A percentile compares a stretch with the other conserved stretches of the same genome.
Evolutionary conservation across 2,329 filamentous ascomycete genomes (phyloP).

Genomic region (Leptosphaerulina australis): DNA sequence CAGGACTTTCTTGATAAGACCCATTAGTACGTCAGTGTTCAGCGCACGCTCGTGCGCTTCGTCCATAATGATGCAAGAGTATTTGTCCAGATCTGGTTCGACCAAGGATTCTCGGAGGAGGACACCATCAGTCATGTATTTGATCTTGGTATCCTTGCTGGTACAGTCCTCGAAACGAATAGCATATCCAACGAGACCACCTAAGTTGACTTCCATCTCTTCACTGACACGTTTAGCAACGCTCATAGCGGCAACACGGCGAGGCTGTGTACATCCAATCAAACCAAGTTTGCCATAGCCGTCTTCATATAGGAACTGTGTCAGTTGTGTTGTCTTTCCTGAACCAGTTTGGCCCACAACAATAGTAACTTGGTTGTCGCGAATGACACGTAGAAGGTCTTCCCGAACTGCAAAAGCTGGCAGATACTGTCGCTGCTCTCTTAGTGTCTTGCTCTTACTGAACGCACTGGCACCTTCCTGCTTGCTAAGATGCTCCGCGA

Average conservation of each 20-base stretch:
- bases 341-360: slow-evolving; percentile 97
- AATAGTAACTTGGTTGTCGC: slow-evolving; percentile 96
- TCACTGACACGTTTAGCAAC: slow-evolving; percentile 97
- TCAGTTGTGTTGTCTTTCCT: slow-evolving; percentile 96
- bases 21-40: slow-evolving; percentile 97
- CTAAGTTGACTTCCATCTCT: slow-evolving; percentile 94
- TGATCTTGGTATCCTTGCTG: slow-evolving; percentile 92
- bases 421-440: slow-evolving; percentile 89
- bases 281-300: slow-evolving; percentile 86
- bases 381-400: slow-evolving; percentile 86
- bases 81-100: slow-evolving; percentile 90
- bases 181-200: slow-evolving; percentile 88
- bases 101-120: slow-evolving; percentile 90
- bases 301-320: slow-evolving; percentile 94
- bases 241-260: slow-evolving; percentile 97
- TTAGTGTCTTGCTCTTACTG: slow-evolving; percentile 86
- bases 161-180: slow-evolving; percentile 99
- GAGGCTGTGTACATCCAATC: slow-evolving; percentile 95
- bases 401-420: slow-evolving; percentile 96
- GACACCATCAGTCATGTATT: slow-evolving; percentile 99
- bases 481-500: slow-evolving; percentile 88
- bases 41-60: slow-evolving; percentile 96
- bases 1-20: slow-evolving; percentile 95
- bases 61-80: slow-evolving; percentile 99
- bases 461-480: slow-evolving; percentile 84